phyloP scores from a whole-genome alignment of 148 eudicot species.

The Fagopyrum tataricum region DNA sequence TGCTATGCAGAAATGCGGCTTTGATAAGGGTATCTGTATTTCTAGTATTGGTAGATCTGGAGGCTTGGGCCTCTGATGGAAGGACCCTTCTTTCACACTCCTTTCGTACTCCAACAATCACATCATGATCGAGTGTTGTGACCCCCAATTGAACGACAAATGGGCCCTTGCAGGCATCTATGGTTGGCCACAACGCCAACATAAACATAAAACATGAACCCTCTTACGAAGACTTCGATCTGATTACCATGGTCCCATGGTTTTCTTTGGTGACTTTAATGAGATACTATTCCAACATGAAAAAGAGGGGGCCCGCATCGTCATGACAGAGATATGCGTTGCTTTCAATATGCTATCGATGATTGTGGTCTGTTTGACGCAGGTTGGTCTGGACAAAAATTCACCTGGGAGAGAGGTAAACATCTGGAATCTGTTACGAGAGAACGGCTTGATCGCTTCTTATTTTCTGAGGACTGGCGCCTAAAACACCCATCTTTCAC shows the following conservation, averaged over 20 bases:
- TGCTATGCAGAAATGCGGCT: neutral
- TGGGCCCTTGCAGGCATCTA: neutral
- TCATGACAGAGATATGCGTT: neutral
- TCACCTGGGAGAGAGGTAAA: neutral
- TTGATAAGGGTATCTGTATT: neutral
- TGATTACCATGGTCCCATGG: neutral
- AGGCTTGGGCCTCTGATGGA: neutral
- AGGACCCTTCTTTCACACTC: neutral
- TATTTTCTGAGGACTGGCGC: neutral
- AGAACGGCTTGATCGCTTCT: neutral
- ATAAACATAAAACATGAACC: neutral
- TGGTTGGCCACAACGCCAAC: neutral
- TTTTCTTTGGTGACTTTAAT: neutral
- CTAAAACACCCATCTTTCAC: no score
- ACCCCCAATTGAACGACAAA: neutral
- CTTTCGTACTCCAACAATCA: neutral
- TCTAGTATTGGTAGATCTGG: neutral
- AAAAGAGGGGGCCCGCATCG: neutral
- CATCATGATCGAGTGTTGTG: neutral
- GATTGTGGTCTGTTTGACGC: neutral
- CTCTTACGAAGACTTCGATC: neutral
- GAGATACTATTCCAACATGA: neutral
- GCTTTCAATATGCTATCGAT: neutral
- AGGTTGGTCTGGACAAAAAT: neutral
- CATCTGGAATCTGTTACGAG: neutral